Percentiles rank a stretch among this genome's conserved stretches.
Evolutionary conservation across 208 protist genomes (phyloP).

Genomic region (Trypanosoma cruzi): DNA sequence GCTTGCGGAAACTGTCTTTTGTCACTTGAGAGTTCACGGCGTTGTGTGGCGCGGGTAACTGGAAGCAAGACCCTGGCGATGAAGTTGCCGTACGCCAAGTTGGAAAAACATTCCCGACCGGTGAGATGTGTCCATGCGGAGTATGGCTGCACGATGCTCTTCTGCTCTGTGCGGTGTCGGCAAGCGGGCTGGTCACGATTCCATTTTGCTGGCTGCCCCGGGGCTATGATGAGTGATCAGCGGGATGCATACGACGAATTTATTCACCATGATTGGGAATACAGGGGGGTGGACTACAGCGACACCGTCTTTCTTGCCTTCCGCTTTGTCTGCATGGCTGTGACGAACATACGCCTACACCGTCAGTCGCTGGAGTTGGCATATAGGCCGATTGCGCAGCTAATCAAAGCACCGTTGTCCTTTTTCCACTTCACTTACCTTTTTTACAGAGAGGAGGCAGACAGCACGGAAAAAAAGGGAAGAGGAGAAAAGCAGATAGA

Average conservation of each 20-base stretch:
- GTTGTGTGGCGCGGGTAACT: slow-evolving; percentile 41
- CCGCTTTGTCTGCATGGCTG: slow-evolving; percentile 48
- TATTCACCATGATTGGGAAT: slow-evolving; percentile 49
- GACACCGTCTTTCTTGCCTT: slow-evolving; percentile 69
- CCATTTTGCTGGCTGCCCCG: slow-evolving; percentile 49
- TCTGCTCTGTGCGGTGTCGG: slow-evolving; percentile 65
- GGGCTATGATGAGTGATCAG: slow-evolving; percentile 44
- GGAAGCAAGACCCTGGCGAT: slow-evolving; percentile 36
- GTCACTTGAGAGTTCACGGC: slow-evolving; percentile 58
- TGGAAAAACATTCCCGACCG: slow-evolving; percentile 22
- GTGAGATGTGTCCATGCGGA: slow-evolving; percentile 42
- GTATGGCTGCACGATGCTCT: slow-evolving; percentile 49
- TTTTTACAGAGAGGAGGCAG: slow-evolving; percentile 19
- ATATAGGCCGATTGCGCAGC: slow-evolving; percentile 48
- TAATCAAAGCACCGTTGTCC: slow-evolving; percentile 48
- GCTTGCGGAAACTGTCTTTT: slow-evolving; percentile 60
- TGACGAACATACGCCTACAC: slow-evolving; percentile 40
- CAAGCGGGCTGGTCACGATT: slow-evolving; percentile 41
- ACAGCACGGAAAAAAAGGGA: slow-evolving; percentile 1
- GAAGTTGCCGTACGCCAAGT: slow-evolving; percentile 31
- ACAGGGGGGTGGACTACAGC: slow-evolving; percentile 67
- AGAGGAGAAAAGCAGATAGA: slow-evolving; percentile 26
- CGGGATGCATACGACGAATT: slow-evolving; percentile 38
- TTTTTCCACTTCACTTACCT: slow-evolving; percentile 73
- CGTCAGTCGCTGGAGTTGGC: slow-evolving; percentile 28